phyloP scores from a whole-genome alignment of 352 stramenopile genomes.

The Phytophthora brassicae region DNA sequence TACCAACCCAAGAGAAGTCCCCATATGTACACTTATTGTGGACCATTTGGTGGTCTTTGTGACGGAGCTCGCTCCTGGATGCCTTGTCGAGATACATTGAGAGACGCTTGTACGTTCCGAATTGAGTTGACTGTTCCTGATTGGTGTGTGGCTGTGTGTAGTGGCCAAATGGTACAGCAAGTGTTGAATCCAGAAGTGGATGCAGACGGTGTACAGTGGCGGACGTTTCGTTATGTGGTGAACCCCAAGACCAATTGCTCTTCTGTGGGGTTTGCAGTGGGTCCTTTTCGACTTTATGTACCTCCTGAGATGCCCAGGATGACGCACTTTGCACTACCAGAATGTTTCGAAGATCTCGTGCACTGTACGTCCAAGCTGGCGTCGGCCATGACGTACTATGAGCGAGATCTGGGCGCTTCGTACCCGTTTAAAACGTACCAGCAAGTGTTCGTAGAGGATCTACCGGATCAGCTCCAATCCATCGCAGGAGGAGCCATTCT shows the following conservation, averaged over 20 bases:
- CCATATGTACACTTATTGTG: constrained; percentile 88
- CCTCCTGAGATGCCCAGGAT: constrained; percentile 77
- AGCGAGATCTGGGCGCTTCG: constrained; percentile 61
- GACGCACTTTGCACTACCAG: constrained; percentile 82
- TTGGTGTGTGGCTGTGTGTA: constrained; percentile 82
- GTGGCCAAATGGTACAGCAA: constrained; percentile 85
- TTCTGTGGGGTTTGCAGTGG: constrained; percentile 78
- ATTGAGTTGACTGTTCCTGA: constrained; percentile 80
- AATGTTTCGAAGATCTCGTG: constrained; percentile 75
- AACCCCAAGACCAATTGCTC: constrained; percentile 84
- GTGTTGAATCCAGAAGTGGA: constrained; percentile 58
- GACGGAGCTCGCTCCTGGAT: constrained; percentile 86
- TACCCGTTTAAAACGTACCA: constrained; percentile 89
- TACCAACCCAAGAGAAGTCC: constrained; percentile 69
- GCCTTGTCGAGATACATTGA: constrained; percentile 75
- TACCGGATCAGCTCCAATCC: constrained; percentile 69
- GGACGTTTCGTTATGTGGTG: constrained; percentile 77
- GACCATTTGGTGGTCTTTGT: constrained; percentile 77
- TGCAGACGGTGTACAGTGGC: constrained; percentile 45
- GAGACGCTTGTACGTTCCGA: constrained; percentile 71
- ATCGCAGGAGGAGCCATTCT: constrained; percentile 69
- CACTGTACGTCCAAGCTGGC: constrained; percentile 74
- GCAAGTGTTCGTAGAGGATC: constrained; percentile 87
- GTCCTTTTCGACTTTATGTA: constrained; percentile 75
- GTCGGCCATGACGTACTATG: constrained; percentile 80